Conservation (phyloP, 257 asterid species). For the Solanum rostratum region DNA sequence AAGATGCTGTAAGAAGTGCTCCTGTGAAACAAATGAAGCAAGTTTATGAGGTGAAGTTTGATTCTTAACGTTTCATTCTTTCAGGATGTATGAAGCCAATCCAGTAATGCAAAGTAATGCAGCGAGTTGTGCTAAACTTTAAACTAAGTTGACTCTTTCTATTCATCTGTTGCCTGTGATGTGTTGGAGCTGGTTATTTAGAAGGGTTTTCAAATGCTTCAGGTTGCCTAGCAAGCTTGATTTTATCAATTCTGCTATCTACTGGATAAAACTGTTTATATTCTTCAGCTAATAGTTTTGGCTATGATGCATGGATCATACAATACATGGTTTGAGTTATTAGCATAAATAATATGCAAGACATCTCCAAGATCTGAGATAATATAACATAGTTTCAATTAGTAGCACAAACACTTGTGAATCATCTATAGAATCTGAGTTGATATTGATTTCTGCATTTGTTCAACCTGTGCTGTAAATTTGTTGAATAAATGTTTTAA, state of each 20-base stretch:
- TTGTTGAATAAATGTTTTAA: neutral
- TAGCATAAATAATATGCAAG: neutral
- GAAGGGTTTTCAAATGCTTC: neutral
- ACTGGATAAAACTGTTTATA: neutral
- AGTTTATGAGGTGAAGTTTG: constrained; percentile 64
- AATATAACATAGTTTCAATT: neutral
- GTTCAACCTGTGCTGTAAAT: neutral
- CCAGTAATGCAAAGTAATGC: neutral
- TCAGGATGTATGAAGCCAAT: neutral
- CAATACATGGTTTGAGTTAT: neutral
- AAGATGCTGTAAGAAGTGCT: constrained; percentile 58
- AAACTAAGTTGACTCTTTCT: neutral
- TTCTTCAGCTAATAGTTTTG: neutral
- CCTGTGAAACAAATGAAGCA: constrained; percentile 67
- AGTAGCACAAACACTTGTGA: neutral
- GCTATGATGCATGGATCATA: neutral
- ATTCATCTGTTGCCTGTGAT: neutral
- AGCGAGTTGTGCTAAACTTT: neutral
- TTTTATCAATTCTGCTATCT: neutral
- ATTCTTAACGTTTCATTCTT: neutral
- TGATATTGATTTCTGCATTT: neutral
- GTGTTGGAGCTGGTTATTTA: neutral
- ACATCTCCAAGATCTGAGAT: neutral
- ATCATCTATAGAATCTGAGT: neutral
- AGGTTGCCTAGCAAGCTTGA: neutral